phyloP scores from a whole-genome alignment of 768 basidiomycete genomes.

The Holtermannia corniformis region DNA sequence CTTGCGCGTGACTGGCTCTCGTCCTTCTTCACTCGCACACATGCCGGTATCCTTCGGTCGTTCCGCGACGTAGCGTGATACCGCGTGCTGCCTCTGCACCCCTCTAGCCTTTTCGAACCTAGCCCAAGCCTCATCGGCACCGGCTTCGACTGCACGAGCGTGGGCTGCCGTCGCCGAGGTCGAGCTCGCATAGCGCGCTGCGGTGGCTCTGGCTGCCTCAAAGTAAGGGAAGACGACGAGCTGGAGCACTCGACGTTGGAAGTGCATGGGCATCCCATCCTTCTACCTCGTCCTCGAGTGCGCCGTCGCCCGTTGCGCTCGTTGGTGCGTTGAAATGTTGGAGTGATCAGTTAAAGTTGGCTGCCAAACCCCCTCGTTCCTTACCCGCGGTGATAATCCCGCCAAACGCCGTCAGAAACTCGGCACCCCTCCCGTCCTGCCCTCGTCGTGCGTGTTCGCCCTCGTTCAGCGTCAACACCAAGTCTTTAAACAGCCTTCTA shows the following conservation, averaged over 20 bases:
- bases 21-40: too few species aligned
- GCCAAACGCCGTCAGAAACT: constrained; percentile 7
- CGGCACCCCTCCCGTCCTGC: background rate
- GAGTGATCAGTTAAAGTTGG: background rate
- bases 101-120: too few species aligned
- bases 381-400: background rate
- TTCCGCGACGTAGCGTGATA: too few species aligned
- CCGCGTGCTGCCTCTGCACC: too few species aligned
- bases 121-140: too few species aligned
- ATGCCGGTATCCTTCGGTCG: too few species aligned
- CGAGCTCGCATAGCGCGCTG: background rate
- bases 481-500: constrained; percentile 42
- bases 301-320: too few species aligned
- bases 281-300: background rate
- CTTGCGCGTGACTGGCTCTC: too few species aligned
- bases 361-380: background rate
- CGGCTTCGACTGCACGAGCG: too few species aligned
- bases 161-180: background rate
- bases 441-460: constrained; percentile 2
- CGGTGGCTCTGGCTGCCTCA: background rate
- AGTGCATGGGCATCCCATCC: constrained; percentile 19
- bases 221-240: constrained; percentile 23
- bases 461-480: constrained; percentile 10
- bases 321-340: too few species aligned
- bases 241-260: constrained; percentile 15